phyloP scores from a whole-genome alignment of 1,284 basidiomycete genomes.

The Boletus holoroseus region DNA sequence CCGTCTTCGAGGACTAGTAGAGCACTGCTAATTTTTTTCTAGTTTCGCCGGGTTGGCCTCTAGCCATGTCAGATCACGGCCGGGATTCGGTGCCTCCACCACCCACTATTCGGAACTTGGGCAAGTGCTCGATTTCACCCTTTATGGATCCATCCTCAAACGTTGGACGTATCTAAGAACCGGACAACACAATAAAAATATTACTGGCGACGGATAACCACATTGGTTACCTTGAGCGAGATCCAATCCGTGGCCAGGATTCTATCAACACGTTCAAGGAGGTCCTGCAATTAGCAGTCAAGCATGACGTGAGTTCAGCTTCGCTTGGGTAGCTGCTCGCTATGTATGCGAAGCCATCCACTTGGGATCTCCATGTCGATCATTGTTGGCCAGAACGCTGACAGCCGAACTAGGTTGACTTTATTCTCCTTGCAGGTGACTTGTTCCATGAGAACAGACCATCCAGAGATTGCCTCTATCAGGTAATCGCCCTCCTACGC shows the following conservation, averaged over 20 bases:
- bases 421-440: constrained; percentile 91
- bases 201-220: constrained; percentile 93
- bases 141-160: constrained; percentile 1
- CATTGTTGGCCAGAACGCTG: neutral
- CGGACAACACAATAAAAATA: constrained; percentile 73
- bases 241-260: constrained; percentile 92
- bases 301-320: constrained; percentile 66
- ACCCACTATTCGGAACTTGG: constrained; percentile 35
- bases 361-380: neutral
- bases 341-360: neutral
- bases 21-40: neutral
- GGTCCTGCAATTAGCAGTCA: constrained; percentile 85
- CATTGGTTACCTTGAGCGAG: constrained; percentile 92
- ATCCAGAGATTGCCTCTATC: constrained; percentile 83
- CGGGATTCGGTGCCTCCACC: constrained; percentile 27
- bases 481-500: constrained; percentile 82
- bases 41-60: neutral
- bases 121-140: constrained; percentile 30
- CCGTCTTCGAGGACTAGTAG: neutral
- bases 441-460: constrained; percentile 98
- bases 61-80: constrained; percentile 25
- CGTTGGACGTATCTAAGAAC: constrained; percentile 35
- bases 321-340: neutral
- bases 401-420: constrained; percentile 66
- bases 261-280: constrained; percentile 95